Evolutionary conservation across 352 stramenopile genomes (phyloP).

Genomic region (Globisporangium apiculatum): DNA sequence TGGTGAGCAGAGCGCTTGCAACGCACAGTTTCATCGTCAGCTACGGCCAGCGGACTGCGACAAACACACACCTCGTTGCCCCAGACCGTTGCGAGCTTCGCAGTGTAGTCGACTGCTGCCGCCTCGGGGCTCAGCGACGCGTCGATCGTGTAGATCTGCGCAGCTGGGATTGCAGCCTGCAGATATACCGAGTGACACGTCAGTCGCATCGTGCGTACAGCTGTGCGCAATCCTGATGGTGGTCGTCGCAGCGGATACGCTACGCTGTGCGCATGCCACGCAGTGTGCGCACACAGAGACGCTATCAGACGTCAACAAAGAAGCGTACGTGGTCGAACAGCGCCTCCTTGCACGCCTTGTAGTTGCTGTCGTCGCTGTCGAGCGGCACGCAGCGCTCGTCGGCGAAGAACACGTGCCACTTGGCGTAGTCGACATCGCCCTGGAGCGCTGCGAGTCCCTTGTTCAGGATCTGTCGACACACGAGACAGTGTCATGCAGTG

Average conservation of each 20-base stretch:
- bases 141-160: constrained; percentile 92
- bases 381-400: constrained; percentile 95
- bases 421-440: constrained; percentile 87
- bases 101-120: constrained; percentile 66
- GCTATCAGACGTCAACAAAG: not conserved
- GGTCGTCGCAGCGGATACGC: too few species aligned
- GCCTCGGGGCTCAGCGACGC: constrained; percentile 51
- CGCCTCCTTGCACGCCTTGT: constrained; percentile 85
- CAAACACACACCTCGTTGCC: constrained; percentile 32
- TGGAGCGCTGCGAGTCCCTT: constrained; percentile 74
- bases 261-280: too few species aligned
- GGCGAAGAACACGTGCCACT: constrained; percentile 97
- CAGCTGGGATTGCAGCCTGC: constrained; percentile 57
- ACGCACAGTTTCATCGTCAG: too few species aligned
- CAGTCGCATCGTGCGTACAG: too few species aligned
- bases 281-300: too few species aligned
- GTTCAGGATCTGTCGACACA: constrained; percentile 53
- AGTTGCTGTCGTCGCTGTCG: constrained; percentile 94
- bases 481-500: not conserved
- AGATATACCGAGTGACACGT: not conserved
- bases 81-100: constrained; percentile 61
- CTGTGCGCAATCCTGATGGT: too few species aligned
- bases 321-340: constrained; percentile 81
- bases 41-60: too few species aligned
- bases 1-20: not conserved